Evolutionary conservation across 306 rosid genomes (phyloP).

Genomic region (Prunus kanzakura): DNA sequence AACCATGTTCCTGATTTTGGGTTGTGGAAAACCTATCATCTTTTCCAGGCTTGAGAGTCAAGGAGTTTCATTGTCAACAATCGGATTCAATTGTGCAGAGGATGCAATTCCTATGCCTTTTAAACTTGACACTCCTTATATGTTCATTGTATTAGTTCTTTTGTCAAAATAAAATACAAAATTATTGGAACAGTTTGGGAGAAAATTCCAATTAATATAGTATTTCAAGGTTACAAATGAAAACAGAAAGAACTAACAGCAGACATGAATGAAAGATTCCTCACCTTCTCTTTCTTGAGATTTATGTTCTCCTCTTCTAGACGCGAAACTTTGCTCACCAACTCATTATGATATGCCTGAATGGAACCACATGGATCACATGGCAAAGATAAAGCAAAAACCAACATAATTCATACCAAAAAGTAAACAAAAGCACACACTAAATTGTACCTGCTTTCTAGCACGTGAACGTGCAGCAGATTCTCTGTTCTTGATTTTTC

Average conservation of each 20-base stretch:
- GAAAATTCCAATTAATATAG: neutral
- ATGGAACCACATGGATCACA: constrained; percentile 19
- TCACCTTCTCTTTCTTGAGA: constrained; percentile 74
- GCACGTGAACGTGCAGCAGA: constrained; percentile 90
- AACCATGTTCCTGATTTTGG: too few species aligned
- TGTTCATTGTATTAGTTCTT: too few species aligned
- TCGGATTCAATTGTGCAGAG: too few species aligned
- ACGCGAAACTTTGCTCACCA: constrained; percentile 63
- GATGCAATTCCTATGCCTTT: too few species aligned
- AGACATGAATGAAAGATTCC: constrained; percentile 1
- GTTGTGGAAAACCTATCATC: too few species aligned
- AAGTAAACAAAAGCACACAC: neutral
- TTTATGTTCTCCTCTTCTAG: constrained; percentile 54
- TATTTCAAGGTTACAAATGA: neutral
- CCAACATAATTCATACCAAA: constrained; percentile 5
- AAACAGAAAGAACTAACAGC: neutral
- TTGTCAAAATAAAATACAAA: too few species aligned
- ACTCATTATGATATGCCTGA: constrained; percentile 68
- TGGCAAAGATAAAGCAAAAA: neutral
- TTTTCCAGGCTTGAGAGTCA: too few species aligned
- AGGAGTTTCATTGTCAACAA: too few species aligned
- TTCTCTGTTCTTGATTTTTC: constrained; percentile 89
- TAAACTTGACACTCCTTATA: too few species aligned
- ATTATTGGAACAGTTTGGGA: neutral
- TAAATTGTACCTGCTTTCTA: constrained; percentile 61